Percentiles rank a stretch among this genome's conserved stretches.
These are phyloP conservation scores for Carex parvula DNA, from an alignment of 176 grass and related monocot species.

Conservation along the genomic window DNA sequence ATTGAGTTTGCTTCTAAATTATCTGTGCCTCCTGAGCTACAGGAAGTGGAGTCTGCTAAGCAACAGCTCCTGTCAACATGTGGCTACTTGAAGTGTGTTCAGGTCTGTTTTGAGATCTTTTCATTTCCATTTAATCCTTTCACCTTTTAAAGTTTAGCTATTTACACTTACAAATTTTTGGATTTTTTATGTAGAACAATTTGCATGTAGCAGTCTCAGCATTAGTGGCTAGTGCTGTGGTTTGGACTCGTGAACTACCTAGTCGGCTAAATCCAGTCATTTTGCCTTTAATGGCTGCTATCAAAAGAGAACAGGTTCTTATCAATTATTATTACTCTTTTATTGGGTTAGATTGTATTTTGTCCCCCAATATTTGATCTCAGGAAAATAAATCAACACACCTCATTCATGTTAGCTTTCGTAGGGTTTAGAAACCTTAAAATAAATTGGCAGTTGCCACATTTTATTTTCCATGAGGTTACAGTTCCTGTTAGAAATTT, in stretches of 20 bases:
- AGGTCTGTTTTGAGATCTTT: constrained; percentile 45
- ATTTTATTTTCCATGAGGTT: not conserved
- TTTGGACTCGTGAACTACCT: constrained; percentile 89
- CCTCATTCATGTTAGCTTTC: not conserved
- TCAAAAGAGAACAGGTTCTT: constrained; percentile 92
- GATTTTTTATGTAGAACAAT: constrained; percentile 71
- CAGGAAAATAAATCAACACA: constrained; percentile 5
- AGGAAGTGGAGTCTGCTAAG: constrained; percentile 83
- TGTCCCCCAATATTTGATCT: constrained; percentile 20
- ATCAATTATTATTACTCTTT: constrained; percentile 2
- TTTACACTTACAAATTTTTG: constrained; percentile 2
- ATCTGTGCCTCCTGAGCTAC: constrained; percentile 49
- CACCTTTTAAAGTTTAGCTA: constrained; percentile 12
- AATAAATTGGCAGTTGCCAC: not conserved
- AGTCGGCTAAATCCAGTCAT: constrained; percentile 89
- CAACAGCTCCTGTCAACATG: constrained; percentile 78
- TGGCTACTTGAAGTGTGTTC: constrained; percentile 94
- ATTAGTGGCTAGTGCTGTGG: constrained; percentile 80
- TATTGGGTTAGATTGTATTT: constrained; percentile 24
- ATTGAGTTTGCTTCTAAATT: constrained; percentile 75
- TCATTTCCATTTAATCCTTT: constrained; percentile 12
- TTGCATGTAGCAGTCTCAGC: constrained; percentile 87
- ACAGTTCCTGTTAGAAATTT: not conserved
- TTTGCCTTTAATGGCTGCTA: constrained; percentile 98
- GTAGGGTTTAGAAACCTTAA: not conserved